Evolutionary conservation across 1,139 yeast genomes (phyloP).

Genomic region (Pichia sp.): DNA sequence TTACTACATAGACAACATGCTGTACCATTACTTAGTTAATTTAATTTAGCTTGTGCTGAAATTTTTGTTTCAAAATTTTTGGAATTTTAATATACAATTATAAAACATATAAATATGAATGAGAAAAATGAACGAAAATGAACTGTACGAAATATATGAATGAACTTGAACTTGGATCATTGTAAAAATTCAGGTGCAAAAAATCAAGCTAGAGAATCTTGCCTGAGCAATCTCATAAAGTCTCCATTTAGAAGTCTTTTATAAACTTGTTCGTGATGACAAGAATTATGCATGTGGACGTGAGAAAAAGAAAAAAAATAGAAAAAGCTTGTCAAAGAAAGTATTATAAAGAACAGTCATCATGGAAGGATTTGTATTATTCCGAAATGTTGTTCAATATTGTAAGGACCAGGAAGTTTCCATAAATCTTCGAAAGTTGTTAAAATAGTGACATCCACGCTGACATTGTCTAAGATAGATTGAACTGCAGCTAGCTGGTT

Average conservation of each 20-base stretch:
- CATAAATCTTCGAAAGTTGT: slow-evolving; percentile 78
- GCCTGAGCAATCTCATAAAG: neutral
- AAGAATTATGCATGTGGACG: neutral
- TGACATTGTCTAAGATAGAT: slow-evolving; percentile 52
- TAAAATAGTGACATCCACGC: slow-evolving; percentile 62
- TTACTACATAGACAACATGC: neutral
- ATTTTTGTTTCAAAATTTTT: neutral
- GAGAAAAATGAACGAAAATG: neutral
- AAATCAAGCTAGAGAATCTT: neutral
- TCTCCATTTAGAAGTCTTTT: neutral
- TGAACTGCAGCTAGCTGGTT: slow-evolving; percentile 71
- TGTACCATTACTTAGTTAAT: too few relatives aligned
- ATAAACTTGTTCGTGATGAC: neutral
- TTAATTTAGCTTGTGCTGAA: too few relatives aligned
- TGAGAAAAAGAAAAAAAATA: neutral
- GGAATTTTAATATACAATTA: neutral
- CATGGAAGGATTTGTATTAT: slow-evolving; percentile 36
- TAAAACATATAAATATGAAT: neutral
- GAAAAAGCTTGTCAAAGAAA: neutral
- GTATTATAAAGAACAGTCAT: neutral
- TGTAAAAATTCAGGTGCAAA: neutral
- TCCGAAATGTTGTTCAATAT: slow-evolving; percentile 86
- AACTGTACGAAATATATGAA: neutral
- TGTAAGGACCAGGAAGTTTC: slow-evolving; percentile 83
- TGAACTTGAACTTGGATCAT: neutral